Evolutionary conservation across 352 stramenopile genomes (phyloP), one percentile per base, ranked within the genome.

Genomic region (Phytophthora palmivora): DNA sequence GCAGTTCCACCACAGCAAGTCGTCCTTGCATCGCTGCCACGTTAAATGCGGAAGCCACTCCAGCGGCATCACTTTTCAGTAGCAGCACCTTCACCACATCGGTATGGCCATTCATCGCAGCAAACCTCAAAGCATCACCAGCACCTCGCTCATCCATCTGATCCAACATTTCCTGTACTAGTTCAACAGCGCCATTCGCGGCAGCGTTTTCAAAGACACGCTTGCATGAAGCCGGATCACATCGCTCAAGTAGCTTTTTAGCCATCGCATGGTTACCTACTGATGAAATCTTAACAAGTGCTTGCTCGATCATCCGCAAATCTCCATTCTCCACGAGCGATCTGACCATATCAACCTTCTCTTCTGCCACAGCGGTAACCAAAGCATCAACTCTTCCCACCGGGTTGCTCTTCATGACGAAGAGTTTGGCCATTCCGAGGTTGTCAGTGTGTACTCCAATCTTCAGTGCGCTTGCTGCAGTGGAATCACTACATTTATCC

Each of bases 161-260:
- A n/a, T 48, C 39, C n/a, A 65, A n/a, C 57, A 65, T 59, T 53
- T 59, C 21, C 30, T 59, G 38, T 26, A 65, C 57, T 0, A 65
- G 32, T 5, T 30, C 39, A 4, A 65, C 47, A n/a, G 30, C 47
- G 4, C 57, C 57, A 24, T 48, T 59, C 3, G 38, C 32, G 9
- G 57, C 47, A 2, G 57, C 57, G 10, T 52, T 65, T 22, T 59
- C 38, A 12, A 65, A 65, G 18, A 65, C 48, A 11, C 57, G 57
- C 15, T 48, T 58, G 48, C 48, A 48, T 6, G 57, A 45, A 2
- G 38, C 38, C 9, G 39, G 22, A 19, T 65, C 48, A 33, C 57
- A 65, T 15, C 34, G 45, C 4, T 50, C 39, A 2, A 65, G 30
- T 22, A 65, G 7, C 24, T 46, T 52, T n/a, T 22, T 37, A 0